phyloP scores from a whole-genome alignment of 129 eudicot genomes.

The Lactuca sativa region DNA sequence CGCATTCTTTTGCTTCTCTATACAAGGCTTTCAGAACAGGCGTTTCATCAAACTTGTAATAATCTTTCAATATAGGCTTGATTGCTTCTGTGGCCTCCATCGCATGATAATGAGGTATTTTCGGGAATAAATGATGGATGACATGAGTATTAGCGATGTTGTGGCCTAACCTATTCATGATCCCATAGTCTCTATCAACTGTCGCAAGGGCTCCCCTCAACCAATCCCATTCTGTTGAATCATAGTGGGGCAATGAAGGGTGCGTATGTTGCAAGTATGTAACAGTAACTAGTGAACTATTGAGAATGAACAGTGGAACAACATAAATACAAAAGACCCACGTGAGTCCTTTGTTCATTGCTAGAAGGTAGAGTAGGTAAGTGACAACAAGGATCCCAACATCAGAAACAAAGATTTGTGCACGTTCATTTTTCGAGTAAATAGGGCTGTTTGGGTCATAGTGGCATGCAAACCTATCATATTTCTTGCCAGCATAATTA shows the following conservation, averaged over 20 bases:
- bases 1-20: conserved; percentile 42
- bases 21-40: conserved; percentile 34
- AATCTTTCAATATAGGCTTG: conserved; percentile 38
- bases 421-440: conserved; percentile 33
- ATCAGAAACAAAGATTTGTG: conserved; percentile 29
- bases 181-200: conserved; percentile 37
- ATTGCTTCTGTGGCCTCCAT: conserved; percentile 39
- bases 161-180: conserved; percentile 31
- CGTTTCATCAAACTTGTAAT: conserved; percentile 33
- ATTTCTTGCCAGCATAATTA: conserved; percentile 42
- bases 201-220: conserved; percentile 41
- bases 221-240: conserved; percentile 44
- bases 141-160: conserved; percentile 32
- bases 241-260: conserved; percentile 36
- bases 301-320: conserved; percentile 14
- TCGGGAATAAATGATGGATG: conserved; percentile 39
- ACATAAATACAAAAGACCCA: conserved; percentile 35
- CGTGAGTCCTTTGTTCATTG: background rate
- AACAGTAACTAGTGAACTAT: conserved; percentile 15
- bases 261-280: conserved; percentile 34
- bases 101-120: conserved; percentile 42
- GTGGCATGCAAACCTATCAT: conserved; percentile 34
- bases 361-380: conserved; percentile 20
- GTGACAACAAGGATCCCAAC: conserved; percentile 17
- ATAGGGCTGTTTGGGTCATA: conserved; percentile 37